Conservation (phyloP, 495 filamentous ascomycete genomes). For the Aspergillus saccharolyticus region DNA sequence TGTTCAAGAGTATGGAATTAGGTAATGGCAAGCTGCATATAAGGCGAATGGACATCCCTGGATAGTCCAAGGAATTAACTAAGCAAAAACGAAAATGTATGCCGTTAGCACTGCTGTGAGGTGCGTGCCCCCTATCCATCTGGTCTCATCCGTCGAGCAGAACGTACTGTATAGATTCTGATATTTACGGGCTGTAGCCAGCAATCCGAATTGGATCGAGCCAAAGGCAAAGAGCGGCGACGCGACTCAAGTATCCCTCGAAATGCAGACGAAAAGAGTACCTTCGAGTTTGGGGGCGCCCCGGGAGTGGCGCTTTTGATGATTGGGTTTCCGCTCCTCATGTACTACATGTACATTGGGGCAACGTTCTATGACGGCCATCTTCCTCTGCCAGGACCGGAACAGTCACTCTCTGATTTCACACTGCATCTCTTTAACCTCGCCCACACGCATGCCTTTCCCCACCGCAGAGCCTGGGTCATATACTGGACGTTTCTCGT, state of each 20-base stretch:
- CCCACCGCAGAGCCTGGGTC: conserved; percentile 64
- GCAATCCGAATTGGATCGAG: neutral
- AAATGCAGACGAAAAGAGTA: neutral
- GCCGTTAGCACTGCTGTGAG: neutral
- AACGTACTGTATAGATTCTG: neutral
- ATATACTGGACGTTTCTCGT: conserved; percentile 86
- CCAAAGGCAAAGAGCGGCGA: neutral
- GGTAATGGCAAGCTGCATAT: no score
- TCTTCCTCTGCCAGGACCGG: conserved; percentile 57
- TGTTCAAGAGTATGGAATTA: no score
- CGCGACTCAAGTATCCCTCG: neutral
- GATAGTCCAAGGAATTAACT: no score
- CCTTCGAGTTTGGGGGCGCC: conserved; percentile 82
- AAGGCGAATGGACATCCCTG: no score
- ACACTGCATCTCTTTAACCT: conserved; percentile 56
- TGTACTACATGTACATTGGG: conserved; percentile 99
- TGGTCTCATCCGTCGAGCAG: neutral
- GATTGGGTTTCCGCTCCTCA: conserved; percentile 79
- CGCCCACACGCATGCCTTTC: conserved; percentile 72
- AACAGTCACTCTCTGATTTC: conserved; percentile 61
- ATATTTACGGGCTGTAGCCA: neutral
- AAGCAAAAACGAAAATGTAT: neutral
- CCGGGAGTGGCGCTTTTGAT: conserved; percentile 69
- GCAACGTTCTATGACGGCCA: conserved; percentile 82
- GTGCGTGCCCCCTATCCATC: neutral